phyloP scores from a whole-genome alignment of 2,329 filamentous ascomycete genomes.

The Aspergillus carbonarius region DNA sequence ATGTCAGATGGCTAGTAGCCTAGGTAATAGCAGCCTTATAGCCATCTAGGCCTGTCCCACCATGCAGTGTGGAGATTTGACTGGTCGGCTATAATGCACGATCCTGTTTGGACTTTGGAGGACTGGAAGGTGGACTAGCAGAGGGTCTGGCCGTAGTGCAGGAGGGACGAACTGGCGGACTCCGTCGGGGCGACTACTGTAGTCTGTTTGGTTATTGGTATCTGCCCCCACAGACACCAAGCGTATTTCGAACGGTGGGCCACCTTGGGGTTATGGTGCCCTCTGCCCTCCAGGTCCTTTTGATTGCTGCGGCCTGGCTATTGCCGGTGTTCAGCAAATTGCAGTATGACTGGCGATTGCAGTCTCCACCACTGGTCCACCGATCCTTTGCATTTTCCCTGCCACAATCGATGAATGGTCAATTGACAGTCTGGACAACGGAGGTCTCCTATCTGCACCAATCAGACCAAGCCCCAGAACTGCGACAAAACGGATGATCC shows the following conservation, averaged over 20 bases:
- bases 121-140: background rate
- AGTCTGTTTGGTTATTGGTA: background rate
- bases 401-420: too few species aligned
- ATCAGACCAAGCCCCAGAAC: background rate
- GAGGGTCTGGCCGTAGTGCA: background rate
- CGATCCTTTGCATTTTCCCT: background rate
- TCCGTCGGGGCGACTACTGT: background rate
- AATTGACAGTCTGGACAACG: too few species aligned
- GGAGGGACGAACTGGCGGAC: background rate
- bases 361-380: background rate
- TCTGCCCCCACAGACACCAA: background rate
- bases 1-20: background rate
- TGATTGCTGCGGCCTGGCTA: background rate
- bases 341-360: background rate
- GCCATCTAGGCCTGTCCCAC: background rate
- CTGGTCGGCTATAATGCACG: background rate
- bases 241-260: background rate
- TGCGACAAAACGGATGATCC: background rate
- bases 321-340: background rate
- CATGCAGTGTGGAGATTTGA: background rate
- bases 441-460: background rate
- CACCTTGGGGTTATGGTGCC: background rate
- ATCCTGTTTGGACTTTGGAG: background rate
- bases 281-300: background rate
- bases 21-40: background rate